Base-by-base conservation (phyloP, 1,284 basidiomycete species). In the Ustilago lituana region DNA sequence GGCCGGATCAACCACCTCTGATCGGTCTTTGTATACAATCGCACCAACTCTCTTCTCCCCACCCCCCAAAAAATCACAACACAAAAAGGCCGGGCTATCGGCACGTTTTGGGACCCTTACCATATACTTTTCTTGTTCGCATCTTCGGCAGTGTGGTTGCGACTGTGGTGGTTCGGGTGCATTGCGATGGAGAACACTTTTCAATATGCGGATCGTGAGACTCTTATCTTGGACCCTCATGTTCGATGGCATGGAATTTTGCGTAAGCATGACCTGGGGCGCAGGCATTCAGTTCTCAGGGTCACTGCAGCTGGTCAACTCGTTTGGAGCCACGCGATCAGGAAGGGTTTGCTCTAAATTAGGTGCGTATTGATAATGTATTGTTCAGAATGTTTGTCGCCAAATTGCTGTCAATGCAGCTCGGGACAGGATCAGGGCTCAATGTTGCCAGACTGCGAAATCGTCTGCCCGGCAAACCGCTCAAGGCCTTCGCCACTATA, bases 401-500 rank as follows among this genome's bases (percentile, higher is more conserved):
- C n/a, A n/a, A n/a, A n/a, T n/a, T n/a, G n/a, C n/a, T n/a, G n/a
- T n/a, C n/a, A n/a, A n/a, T n/a, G n/a, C n/a, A n/a, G n/a, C n/a
- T n/a, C n/a, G n/a, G n/a, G n/a, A n/a, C n/a, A n/a, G n/a, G n/a
- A 19, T 36, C 36, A 71, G 22, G 68, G 51, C 55, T 71, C 68
- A 36, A 71, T 53, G 51, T 71, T 75, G 22, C 53, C 56, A n/a
- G 64, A 72, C 32, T 63, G 86, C 23, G 76, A 49, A 81, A 93
- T 90, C 24, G 84, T 87, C 85, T 90, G 90, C 37, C 93, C 94
- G 79, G 88, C 89, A 60, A 92, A 87, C 49, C 83, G 84, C 76
- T 91, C 90, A 56, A 99, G 85, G 0, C 93, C 94, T 82, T 98
- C 96, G 27, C 96, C 96, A 9, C 89, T 89, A 75, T 98, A 98